A percentile compares a stretch with the other conserved stretches of the same genome.
Conservation (phyloP, 2,329 filamentous ascomycete genomes). For the Coleophoma crateriformis region DNA sequence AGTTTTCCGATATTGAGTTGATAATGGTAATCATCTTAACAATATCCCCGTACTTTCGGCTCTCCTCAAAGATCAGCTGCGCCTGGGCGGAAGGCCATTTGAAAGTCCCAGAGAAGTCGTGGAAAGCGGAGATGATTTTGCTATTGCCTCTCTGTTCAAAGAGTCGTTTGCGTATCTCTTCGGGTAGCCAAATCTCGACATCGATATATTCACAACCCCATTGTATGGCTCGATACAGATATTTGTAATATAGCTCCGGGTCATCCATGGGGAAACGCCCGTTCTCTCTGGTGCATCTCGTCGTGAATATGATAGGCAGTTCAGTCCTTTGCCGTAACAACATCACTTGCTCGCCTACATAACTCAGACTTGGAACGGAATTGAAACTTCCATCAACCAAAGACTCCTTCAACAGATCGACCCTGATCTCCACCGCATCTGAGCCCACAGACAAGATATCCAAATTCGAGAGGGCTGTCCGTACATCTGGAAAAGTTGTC, state of each 20-base stretch:
- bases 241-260: slow-evolving; percentile 68
- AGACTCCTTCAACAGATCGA: slow-evolving; percentile 74
- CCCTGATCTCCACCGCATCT: slow-evolving; percentile 79
- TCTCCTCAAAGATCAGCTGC: slow-evolving; percentile 65
- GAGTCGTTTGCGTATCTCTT: slow-evolving; percentile 63
- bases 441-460: slow-evolving; percentile 84
- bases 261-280: slow-evolving; percentile 81
- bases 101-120: slow-evolving; percentile 81
- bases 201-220: slow-evolving; percentile 91
- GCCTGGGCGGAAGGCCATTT: slow-evolving; percentile 75
- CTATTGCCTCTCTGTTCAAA: slow-evolving; percentile 70
- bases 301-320: slow-evolving; percentile 86
- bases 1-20: slow-evolving; percentile 78
- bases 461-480: slow-evolving; percentile 74
- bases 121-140: slow-evolving; percentile 86
- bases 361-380: slow-evolving; percentile 69
- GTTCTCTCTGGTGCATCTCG: slow-evolving; percentile 75
- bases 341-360: slow-evolving; percentile 85
- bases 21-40: slow-evolving; percentile 89
- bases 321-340: slow-evolving; percentile 76
- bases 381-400: slow-evolving; percentile 55
- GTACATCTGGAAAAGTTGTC: slow-evolving; percentile 82
- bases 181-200: slow-evolving; percentile 81
- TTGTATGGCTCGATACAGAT: slow-evolving; percentile 77
- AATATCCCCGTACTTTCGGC: slow-evolving; percentile 72